These are phyloP conservation scores for Phytophthora podocarpi DNA, from an alignment of 352 stramenopile genomes.

Conservation along the genomic window DNA sequence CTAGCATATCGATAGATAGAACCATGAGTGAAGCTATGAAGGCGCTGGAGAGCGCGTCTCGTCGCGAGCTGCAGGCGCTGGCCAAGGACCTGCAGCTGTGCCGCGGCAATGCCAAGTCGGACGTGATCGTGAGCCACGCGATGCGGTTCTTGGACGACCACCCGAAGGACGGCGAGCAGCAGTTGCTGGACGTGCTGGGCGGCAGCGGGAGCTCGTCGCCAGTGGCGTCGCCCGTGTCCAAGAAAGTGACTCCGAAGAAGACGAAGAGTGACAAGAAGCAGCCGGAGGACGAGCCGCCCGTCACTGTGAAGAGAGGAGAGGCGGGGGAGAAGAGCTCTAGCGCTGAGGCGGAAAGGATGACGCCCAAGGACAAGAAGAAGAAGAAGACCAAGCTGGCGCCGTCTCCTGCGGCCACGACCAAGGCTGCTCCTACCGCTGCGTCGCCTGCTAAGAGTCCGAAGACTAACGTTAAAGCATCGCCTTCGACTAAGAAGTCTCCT, in stretches of 20 bases:
- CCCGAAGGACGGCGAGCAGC: conserved; percentile 43
- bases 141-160: conserved; percentile 48
- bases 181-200: conserved; percentile 35
- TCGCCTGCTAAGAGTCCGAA: conserved; percentile 15
- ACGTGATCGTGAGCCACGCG: conserved; percentile 61
- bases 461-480: neutral
- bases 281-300: conserved; percentile 29
- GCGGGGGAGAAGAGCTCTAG: conserved; percentile 16
- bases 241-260: conserved; percentile 18
- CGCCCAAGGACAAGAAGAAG: conserved; percentile 22
- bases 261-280: conserved; percentile 20
- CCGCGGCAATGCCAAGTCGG: conserved; percentile 68
- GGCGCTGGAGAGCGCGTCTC: conserved; percentile 49
- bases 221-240: conserved; percentile 17
- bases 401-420: neutral
- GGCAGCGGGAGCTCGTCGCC: conserved; percentile 12
- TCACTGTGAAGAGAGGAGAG: too few species aligned
- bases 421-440: conserved; percentile 2
- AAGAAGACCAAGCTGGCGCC: conserved; percentile 18
- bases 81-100: conserved; percentile 71
- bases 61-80: conserved; percentile 67
- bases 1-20: too few species aligned
- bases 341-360: conserved; percentile 1
- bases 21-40: conserved; percentile 27
- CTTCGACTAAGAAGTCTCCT: conserved; percentile 15